Evolutionary conservation across 331 rosid species (phyloP), one percentile per base, ranked within the genome.

Genomic region (Quercus lobata): DNA sequence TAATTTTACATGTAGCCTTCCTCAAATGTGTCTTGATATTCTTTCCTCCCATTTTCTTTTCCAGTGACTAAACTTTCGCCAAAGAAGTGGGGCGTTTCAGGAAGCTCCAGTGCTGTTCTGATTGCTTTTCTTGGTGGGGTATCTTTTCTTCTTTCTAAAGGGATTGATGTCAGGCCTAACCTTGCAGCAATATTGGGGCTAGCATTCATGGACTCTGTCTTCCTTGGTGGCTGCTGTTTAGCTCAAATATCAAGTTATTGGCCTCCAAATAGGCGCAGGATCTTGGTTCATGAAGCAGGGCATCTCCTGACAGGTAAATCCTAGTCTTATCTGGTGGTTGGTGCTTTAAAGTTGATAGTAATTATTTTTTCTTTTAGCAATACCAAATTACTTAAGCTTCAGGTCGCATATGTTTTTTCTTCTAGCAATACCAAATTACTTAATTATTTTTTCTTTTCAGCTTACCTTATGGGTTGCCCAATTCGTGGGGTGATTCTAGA

Each of bases 241-340:
- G 99, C 99, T 54, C 99, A 95, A 88, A 81, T 92, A 75, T 89
- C 97, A 53, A 95, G 97, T 91, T 91, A 89, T 78, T 95, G 99
- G 99, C 99, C 99, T 71, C 99, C 99, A 75, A 80, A 80, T 87
- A 89, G 92, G 82, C 91, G 92, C 11, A 86, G 96, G 60, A 93
- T 95, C 83, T 88, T 95, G 24, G 78, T 95, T 83, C 99, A 95
- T 69, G 99, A 95, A 91, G 97, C 99, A 73, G 97, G 98, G 73
- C 99, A 92, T 85, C 92, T 91, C 70, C 72, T 93, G 81, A 81
- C 79, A 27, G 99, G 97, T 89, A 84, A 80, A 53, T 61, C 56
- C 53, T 35, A 44, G 55, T 57, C 16, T 24, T 78, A 55, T 78
- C 34, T 80, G 49, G 21, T 73, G 37, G 71, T 30, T 8, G 25